A percentile compares a stretch with the other conserved stretches of the same genome.
phyloP scores from a whole-genome alignment of 805 yeast species.

The Yarrowia sp. region DNA sequence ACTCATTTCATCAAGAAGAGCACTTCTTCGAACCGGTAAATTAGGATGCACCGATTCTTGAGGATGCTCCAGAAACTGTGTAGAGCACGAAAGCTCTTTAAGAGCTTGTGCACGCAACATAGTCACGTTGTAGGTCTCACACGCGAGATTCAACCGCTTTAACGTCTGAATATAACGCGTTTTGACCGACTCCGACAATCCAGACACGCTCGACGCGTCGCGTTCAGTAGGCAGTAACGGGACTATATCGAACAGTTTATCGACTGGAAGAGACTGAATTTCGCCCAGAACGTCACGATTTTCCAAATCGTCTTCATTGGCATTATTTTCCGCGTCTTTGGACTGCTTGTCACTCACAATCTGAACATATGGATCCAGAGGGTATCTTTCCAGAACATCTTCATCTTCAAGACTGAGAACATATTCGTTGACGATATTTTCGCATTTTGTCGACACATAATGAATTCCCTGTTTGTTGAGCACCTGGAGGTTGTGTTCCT shows the following conservation, averaged over 20 bases:
- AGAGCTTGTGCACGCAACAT: conserved; percentile 9
- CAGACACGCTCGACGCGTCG: conserved; percentile 7
- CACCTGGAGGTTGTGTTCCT: not conserved
- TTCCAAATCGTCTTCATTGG: not conserved
- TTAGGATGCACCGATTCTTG: not conserved
- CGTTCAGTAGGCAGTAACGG: conserved; percentile 12
- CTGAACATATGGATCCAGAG: not conserved
- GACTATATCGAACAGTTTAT: not conserved
- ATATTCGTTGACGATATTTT: conserved; percentile 6
- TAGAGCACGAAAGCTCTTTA: not conserved
- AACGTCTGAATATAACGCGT: not conserved
- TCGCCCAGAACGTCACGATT: not conserved
- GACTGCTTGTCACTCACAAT: not conserved
- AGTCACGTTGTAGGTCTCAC: not conserved
- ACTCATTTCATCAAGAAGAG: conserved; percentile 6
- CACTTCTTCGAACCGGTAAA: conserved; percentile 4
- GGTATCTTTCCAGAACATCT: not conserved
- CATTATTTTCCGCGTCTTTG: not conserved
- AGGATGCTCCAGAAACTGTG: conserved; percentile 6
- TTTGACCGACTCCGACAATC: not conserved
- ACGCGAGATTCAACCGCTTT: not conserved
- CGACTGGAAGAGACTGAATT: not conserved
- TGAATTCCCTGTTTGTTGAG: conserved; percentile 12
- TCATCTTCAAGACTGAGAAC: not conserved
- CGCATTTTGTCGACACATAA: conserved; percentile 25